These are phyloP conservation scores for Camellia granthamiana DNA, from an alignment of 148 eudicot genomes.

Conservation along the genomic window DNA sequence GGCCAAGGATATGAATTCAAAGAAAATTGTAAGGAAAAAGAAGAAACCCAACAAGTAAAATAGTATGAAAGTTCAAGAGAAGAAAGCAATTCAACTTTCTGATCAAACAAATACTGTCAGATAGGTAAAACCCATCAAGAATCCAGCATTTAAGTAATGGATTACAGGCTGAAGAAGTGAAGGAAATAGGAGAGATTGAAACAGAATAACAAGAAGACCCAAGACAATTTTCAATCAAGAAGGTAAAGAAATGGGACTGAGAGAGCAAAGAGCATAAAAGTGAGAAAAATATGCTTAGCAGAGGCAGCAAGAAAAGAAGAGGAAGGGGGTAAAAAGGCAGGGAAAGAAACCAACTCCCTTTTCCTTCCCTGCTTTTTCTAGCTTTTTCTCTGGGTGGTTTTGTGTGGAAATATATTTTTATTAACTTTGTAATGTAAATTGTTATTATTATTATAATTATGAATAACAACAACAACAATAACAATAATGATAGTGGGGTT, in stretches of 20 bases:
- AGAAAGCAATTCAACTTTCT: conserved; percentile 45
- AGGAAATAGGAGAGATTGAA: conserved; percentile 17
- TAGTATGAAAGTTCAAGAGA: neutral
- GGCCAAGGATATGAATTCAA: too few species aligned
- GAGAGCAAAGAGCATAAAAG: conserved; percentile 37
- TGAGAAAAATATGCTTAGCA: conserved; percentile 60
- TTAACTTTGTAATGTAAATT: too few species aligned
- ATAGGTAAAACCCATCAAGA: conserved; percentile 16
- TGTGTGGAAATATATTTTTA: neutral
- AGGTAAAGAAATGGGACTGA: conserved; percentile 24
- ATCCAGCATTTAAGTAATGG: conserved; percentile 18
- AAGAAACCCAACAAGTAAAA: conserved; percentile 3
- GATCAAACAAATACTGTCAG: conserved; percentile 41
- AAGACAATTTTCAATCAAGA: conserved; percentile 10
- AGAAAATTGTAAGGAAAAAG: neutral
- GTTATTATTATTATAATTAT: too few species aligned
- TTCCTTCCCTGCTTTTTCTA: conserved; percentile 25
- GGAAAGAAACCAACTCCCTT: conserved; percentile 21
- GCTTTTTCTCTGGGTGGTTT: conserved; percentile 17
- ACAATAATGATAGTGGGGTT: conserved; percentile 25
- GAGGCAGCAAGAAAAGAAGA: conserved; percentile 46
- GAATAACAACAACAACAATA: too few species aligned
- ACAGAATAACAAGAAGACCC: conserved; percentile 21
- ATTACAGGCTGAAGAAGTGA: conserved; percentile 20
- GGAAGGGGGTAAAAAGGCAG: conserved; percentile 8